Evolutionary conservation across 1,284 basidiomycete species (phyloP), one percentile per base, ranked within the genome.

Genomic region (Sphaerobolus stellatus): DNA sequence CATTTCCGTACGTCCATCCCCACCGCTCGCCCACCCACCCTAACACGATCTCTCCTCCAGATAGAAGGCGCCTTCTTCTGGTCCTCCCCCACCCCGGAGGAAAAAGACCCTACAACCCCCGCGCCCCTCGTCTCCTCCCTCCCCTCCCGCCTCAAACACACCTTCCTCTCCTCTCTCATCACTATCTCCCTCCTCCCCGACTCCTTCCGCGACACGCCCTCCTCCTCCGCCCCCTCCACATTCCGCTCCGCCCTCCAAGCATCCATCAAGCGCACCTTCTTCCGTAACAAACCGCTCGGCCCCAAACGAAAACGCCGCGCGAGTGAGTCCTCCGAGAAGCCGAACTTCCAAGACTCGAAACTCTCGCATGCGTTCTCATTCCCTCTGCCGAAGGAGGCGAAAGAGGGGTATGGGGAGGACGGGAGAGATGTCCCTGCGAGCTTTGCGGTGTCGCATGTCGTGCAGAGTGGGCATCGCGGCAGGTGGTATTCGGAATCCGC

Each of bases 61-160:
- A 69, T 88, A 56, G 83, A 86, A 70, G 86, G 86, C 11, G 65
- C 74, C 6, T 84, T 88, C 63, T 69, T 73, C n/a, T 84, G 81
- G 63, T 64, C 67, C 48, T 72, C 73, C 24, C 61, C 69, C 25
- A 60, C 68, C 25, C 61, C 64, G 36, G 66, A 70, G 27, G 61
- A 64, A 7, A 61, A 64, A 38, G 62, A 61, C n/a, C 58, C 63
- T 27, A 60, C 62, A 20, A 59, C 51, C 54, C 60, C 57, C 51
- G 55, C 14, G 14, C 41, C 33, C 11, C 43, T 43, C 18, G 14
- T 20, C 7, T 9, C 46, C 27, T 29, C 36, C 30, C 47, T 29
- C 18, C 44, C 51, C 20, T 25, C 47, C 24, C 28, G 55, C 4
- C 47, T 40, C n/a, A 47, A 48, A 22, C 50, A 52, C 25, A 44